Conservation (phyloP, 2,329 filamentous ascomycete genomes). For the Fusarium compactum region DNA sequence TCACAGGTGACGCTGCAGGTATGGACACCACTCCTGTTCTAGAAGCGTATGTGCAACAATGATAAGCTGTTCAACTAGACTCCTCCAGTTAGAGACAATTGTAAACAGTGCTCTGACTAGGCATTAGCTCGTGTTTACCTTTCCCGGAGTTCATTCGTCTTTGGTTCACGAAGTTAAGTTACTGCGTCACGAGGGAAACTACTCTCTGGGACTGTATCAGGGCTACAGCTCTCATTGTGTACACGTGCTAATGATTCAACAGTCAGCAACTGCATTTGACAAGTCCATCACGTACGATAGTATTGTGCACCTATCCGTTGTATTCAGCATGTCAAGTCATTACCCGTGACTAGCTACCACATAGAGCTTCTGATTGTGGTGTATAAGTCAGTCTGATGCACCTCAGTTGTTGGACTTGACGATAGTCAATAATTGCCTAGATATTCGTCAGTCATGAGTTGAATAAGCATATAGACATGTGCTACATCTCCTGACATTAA, state of each 20-base stretch:
- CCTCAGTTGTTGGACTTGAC: neutral
- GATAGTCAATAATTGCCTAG: neutral
- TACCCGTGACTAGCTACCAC: neutral
- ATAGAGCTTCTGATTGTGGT: neutral
- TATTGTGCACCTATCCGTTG: neutral
- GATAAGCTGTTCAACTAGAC: neutral
- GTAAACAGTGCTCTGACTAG: neutral
- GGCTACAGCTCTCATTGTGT: rapidly evolving
- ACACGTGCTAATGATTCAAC: neutral
- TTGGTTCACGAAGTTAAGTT: rapidly evolving
- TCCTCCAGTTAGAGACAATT: neutral
- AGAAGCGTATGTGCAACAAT: neutral
- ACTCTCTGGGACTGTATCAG: neutral
- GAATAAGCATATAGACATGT: neutral
- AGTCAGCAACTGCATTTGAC: neutral
- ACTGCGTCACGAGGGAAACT: rapidly evolving
- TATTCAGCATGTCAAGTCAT: neutral
- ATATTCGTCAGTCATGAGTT: neutral
- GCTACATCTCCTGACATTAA: neutral
- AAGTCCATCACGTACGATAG: neutral
- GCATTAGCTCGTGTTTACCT: neutral
- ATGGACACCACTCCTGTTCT: neutral
- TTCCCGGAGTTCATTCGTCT: neutral
- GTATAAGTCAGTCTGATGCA: neutral
- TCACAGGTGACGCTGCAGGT: neutral